Base-by-base conservation (phyloP, 495 filamentous ascomycete genomes). In the Xylaria bambusicola region DNA sequence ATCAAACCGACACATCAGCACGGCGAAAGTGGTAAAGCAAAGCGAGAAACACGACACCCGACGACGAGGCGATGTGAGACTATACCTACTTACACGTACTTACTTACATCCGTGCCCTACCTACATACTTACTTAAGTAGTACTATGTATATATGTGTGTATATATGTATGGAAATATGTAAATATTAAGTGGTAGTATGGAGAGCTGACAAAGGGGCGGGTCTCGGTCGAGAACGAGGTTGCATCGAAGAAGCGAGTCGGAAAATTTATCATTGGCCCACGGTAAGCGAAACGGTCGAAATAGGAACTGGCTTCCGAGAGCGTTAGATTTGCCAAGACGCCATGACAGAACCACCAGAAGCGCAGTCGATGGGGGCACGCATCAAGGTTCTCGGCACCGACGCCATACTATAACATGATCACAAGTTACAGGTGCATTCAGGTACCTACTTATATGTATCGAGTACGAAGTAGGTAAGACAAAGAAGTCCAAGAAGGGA, bases 211-310 rank as follows among this genome's bases (percentile, higher is more conserved):
- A 9, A 33, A n/a, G n/a, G n/a, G n/a, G n/a, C n/a, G n/a, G n/a
- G n/a, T n/a, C 52, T 27, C 4, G 52, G 38, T 33, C 10, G 17
- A 54, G 46, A 40, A 51, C 44, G 40, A 41, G 56, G 63, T 68
- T 63, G 70, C 67, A 66, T 62, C 53, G 62, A 56, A n/a, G 62
- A 78, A 79, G 76, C 77, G 76, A 80, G 72, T 52, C 74, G 72
- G 75, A 44, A 62, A 70, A 62, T 73, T 69, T 60, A 51, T 78
- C 67, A 80, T 80, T 80, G 77, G 77, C 49, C 56, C 46, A 23
- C n/a, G 53, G 38, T 75, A 77, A 78, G 77, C 77, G 77, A 80
- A 73, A 50, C 4, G 18, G 49, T 26, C 56, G 54, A 35, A 58
- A 67, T 47, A 7, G 62, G 64, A 48, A 66, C 62, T 48, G 64